Conservation (phyloP, 169 alveolate genomes). For the Blepharisma undulans region DNA sequence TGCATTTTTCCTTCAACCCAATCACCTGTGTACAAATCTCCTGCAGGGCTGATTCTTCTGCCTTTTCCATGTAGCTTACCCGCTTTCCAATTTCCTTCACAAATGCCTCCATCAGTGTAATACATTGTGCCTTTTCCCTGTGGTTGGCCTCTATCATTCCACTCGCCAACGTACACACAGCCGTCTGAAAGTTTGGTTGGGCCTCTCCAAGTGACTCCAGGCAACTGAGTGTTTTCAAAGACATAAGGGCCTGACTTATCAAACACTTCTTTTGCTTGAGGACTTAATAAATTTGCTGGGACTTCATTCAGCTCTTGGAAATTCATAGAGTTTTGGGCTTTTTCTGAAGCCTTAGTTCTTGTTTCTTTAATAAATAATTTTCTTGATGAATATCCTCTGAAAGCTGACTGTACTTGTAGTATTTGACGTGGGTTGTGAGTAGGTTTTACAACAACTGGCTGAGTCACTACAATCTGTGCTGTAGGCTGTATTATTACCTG, state of each 20-base stretch:
- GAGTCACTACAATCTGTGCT: not conserved
- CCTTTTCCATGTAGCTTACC: slow-evolving; percentile 22
- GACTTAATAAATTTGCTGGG: not conserved
- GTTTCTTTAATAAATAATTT: not conserved
- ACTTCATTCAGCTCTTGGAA: not conserved
- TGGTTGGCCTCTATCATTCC: not conserved
- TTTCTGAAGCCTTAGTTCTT: not conserved
- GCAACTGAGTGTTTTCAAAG: not conserved
- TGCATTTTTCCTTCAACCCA: not conserved
- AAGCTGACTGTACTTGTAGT: not conserved
- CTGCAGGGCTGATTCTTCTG: slow-evolving; percentile 2
- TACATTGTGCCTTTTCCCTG: slow-evolving; percentile 33
- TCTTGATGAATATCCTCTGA: slow-evolving; percentile 8
- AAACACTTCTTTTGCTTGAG: not conserved
- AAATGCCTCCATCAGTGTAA: not conserved
- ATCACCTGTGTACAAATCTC: slow-evolving; percentile 16
- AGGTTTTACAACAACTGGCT: not conserved
- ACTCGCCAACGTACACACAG: slow-evolving; percentile 28
- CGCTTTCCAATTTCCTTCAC: slow-evolving; percentile 27
- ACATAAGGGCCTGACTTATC: not conserved
- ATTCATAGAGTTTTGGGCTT: not conserved
- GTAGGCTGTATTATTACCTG: not conserved
- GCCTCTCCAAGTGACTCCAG: not conserved
- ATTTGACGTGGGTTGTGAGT: not conserved
- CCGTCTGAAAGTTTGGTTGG: slow-evolving; percentile 27